phyloP scores from a whole-genome alignment of 805 yeast species.

The Clavispora carvajalis region DNA sequence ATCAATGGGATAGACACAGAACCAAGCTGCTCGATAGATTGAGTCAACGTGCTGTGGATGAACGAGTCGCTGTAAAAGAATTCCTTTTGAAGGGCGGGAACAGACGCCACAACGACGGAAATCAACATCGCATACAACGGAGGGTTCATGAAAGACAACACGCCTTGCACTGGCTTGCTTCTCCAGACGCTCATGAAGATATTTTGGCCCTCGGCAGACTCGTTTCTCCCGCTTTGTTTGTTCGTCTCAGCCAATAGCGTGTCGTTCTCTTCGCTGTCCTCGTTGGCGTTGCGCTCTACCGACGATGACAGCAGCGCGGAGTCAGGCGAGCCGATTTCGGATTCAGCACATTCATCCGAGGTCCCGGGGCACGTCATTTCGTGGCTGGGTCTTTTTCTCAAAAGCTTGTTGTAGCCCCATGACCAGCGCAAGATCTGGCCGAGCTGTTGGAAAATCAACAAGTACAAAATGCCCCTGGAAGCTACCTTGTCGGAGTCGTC shows the following conservation, averaged over 20 bases:
- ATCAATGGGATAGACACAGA: slow-evolving; percentile 74
- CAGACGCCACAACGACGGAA: slow-evolving; percentile 64
- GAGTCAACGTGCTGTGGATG: slow-evolving; percentile 58
- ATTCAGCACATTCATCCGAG: not conserved
- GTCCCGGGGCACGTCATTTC: slow-evolving; percentile 21
- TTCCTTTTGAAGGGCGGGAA: slow-evolving; percentile 50
- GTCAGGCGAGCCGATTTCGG: not conserved
- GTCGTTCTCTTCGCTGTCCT: not conserved
- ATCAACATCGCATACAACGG: slow-evolving; percentile 74
- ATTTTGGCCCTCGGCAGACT: not conserved
- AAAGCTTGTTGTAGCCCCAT: slow-evolving; percentile 74
- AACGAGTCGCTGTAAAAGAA: slow-evolving; percentile 58
- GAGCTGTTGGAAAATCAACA: slow-evolving; percentile 73
- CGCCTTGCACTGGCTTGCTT: slow-evolving; percentile 9
- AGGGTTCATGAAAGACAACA: slow-evolving; percentile 63
- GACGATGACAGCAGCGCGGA: not conserved
- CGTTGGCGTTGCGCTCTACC: not conserved
- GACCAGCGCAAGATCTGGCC: slow-evolving; percentile 84
- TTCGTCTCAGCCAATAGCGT: not conserved
- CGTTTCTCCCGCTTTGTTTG: not conserved
- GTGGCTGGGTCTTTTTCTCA: slow-evolving; percentile 45
- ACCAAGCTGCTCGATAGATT: slow-evolving; percentile 61
- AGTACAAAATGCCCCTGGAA: slow-evolving; percentile 69
- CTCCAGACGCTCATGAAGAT: not conserved
- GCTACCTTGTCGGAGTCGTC: slow-evolving; percentile 69